Conservation (phyloP, 2,329 filamentous ascomycete genomes). For the Aureobasidium sp. region DNA sequence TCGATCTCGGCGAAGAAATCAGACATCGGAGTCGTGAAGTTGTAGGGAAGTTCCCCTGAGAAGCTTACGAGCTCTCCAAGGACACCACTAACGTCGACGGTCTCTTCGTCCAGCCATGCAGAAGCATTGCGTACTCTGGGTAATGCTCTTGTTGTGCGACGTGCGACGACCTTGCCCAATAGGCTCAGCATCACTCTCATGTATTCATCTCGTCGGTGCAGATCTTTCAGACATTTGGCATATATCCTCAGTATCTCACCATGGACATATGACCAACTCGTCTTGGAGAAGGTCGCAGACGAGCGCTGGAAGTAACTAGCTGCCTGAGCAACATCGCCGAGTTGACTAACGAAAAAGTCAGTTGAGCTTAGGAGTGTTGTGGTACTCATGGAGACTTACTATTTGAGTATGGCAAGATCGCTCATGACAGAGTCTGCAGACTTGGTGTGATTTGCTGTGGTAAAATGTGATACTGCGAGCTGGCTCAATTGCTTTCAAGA, state of each 20-base stretch:
- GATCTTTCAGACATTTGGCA: slow-evolving; percentile 67
- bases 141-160: slow-evolving; percentile 27
- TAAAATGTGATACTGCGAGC: slow-evolving; percentile 73
- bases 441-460: slow-evolving; percentile 67
- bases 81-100: slow-evolving; percentile 28
- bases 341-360: slow-evolving; percentile 31
- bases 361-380: not conserved
- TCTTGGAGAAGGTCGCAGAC: slow-evolving; percentile 68
- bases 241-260: slow-evolving; percentile 81
- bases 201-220: slow-evolving; percentile 70
- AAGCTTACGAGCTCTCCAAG: slow-evolving; percentile 37
- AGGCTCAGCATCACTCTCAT: slow-evolving; percentile 67
- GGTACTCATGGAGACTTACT: not conserved
- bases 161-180: slow-evolving; percentile 53
- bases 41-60: slow-evolving; percentile 45
- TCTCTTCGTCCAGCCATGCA: slow-evolving; percentile 31
- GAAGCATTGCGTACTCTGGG: slow-evolving; percentile 13
- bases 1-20: slow-evolving; percentile 66
- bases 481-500: slow-evolving; percentile 63
- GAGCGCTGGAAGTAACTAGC: slow-evolving; percentile 70
- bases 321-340: slow-evolving; percentile 64
- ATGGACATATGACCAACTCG: slow-evolving; percentile 71
- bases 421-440: slow-evolving; percentile 70
- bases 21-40: slow-evolving; percentile 58
- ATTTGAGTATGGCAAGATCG: slow-evolving; percentile 80